Conservation (phyloP, 345 rosid genomes). For the Eucalyptus paniculata region DNA sequence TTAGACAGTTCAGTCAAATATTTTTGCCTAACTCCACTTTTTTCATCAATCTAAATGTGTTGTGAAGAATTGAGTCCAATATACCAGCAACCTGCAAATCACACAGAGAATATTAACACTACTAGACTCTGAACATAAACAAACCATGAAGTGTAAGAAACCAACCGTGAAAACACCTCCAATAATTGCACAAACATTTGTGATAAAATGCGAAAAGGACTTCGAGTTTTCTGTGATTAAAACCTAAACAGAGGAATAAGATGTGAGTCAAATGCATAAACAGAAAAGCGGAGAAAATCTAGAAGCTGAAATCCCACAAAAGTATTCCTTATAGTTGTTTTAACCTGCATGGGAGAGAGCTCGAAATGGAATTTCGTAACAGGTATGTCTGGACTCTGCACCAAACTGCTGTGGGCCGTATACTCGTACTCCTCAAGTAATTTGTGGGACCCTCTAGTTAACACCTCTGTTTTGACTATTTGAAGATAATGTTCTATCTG, state of each 20-base stretch:
- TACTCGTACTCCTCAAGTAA: conserved; percentile 83
- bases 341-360: conserved; percentile 99
- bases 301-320: neutral
- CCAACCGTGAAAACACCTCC: conserved; percentile 99
- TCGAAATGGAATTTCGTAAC: conserved; percentile 86
- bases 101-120: neutral
- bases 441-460: conserved; percentile 27
- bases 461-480: conserved; percentile 85
- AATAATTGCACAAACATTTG: conserved; percentile 90
- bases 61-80: conserved; percentile 75
- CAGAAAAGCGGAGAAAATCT: neutral
- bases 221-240: conserved; percentile 64
- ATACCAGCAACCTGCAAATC: conserved; percentile 85
- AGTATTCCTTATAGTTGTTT: neutral
- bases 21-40: conserved; percentile 92
- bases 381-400: conserved; percentile 60
- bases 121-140: neutral
- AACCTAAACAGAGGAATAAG: conserved; percentile 34
- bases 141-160: neutral
- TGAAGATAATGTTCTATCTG: conserved; percentile 99
- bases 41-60: conserved; percentile 76
- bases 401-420: conserved; percentile 93
- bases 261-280: neutral
- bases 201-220: conserved; percentile 90
- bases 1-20: conserved; percentile 24